Evolutionary conservation across 2,329 filamentous ascomycete species (phyloP), one percentile per base, ranked within the genome.

Genomic region (Gnomoniopsis smithogilvyi): DNA sequence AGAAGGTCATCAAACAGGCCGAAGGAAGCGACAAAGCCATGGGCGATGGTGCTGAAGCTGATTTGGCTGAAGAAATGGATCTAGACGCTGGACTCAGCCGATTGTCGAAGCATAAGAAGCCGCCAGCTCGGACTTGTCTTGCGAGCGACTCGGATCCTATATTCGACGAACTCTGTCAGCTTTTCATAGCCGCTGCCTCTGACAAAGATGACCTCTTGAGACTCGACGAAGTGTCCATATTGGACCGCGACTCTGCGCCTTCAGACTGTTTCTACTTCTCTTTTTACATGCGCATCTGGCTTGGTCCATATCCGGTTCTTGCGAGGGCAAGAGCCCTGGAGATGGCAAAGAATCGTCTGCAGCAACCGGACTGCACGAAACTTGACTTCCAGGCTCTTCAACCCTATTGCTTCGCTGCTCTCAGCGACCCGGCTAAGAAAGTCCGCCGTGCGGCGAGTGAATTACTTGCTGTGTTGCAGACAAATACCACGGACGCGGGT

Each of bases 241-340:
- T 92, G 12, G 76, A 80, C 54, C 80, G 79, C 36, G 72, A 80
- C 26, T 70, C 76, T 6, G 86, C 85, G 1, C 73, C 83, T 36
- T 80, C 83, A 51, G 80, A 85, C 38, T 82, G 86, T 43, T 84
- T 90, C 22, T 92, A 89, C 66, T 76, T 92, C 58, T 88, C 86
- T 17, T 94, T 96, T 71, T 87, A 94, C 64, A 80, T 88, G 59
- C 83, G 87, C 56, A 83, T 92, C 17, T 92, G 90, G 85, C 90
- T 84, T 59, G 87, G 89, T 0, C 79, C 85, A 1, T 88, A 88
- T 67, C 88, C 91, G 7, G 84, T 85, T 2, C 75, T 90, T 49
- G 87, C 86, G 3, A 85, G 90, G 63, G 80, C 83, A 56, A 82
- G 86, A 10, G 91, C 92, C 12, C 73, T 96, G 51, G 84, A 87